These are phyloP conservation scores for Alternaria triticina DNA, from an alignment of 2,329 filamentous ascomycete genomes.

Conservation along the genomic window DNA sequence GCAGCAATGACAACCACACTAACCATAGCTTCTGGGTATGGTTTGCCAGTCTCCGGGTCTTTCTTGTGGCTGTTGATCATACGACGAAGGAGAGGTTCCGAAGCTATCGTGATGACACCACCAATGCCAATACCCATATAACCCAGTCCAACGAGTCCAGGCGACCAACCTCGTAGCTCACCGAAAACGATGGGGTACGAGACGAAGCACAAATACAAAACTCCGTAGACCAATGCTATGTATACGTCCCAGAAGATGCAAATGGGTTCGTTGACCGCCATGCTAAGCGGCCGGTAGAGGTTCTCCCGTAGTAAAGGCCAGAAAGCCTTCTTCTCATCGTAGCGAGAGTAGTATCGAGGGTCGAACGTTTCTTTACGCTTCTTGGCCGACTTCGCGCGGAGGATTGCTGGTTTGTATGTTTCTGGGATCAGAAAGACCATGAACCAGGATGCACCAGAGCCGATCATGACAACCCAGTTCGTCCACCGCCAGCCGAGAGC, in stretches of 20 bases:
- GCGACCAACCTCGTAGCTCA: slow-evolving; percentile 75
- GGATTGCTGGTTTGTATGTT: slow-evolving; percentile 76
- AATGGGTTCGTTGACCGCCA: slow-evolving; percentile 83
- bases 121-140: slow-evolving; percentile 76
- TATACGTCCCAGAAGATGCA: slow-evolving; percentile 79
- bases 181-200: slow-evolving; percentile 87
- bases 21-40: slow-evolving; percentile 80
- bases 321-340: slow-evolving; percentile 74
- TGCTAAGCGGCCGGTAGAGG: slow-evolving; percentile 76
- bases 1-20: slow-evolving; percentile 80
- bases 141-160: slow-evolving; percentile 74
- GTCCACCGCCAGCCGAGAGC: slow-evolving; percentile 88
- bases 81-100: slow-evolving; percentile 72
- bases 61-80: slow-evolving; percentile 78
- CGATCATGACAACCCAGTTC: slow-evolving; percentile 71
- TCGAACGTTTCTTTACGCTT: slow-evolving; percentile 78
- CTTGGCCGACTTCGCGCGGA: slow-evolving; percentile 73
- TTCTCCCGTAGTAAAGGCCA: slow-evolving; percentile 73
- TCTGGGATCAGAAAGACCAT: slow-evolving; percentile 72
- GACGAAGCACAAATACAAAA: slow-evolving; percentile 89
- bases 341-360: slow-evolving; percentile 76
- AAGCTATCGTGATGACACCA: slow-evolving; percentile 56
- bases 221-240: slow-evolving; percentile 79
- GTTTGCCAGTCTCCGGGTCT: slow-evolving; percentile 76
- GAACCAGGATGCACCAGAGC: slow-evolving; percentile 66